These are phyloP conservation scores for Sphaceloma murrayae DNA, from an alignment of 2,329 filamentous ascomycete genomes.

Conservation along the genomic window DNA sequence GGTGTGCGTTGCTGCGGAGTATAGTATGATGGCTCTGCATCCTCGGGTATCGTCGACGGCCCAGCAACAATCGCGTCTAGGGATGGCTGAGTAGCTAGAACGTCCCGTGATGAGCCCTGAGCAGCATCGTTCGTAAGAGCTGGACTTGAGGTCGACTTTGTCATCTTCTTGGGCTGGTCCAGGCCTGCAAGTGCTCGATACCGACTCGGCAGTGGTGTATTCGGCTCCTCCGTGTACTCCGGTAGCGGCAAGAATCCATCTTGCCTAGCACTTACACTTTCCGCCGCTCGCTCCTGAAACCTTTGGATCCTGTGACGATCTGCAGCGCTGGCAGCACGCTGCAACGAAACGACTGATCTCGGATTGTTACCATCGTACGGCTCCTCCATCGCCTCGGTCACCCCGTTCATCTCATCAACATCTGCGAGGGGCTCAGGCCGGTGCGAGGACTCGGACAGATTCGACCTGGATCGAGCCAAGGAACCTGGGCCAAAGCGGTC, in stretches of 20 bases:
- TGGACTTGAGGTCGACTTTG: constrained; percentile 6
- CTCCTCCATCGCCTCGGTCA: constrained; percentile 26
- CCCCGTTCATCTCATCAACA: constrained; percentile 26
- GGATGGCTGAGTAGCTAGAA: background rate
- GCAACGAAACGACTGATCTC: constrained; percentile 27
- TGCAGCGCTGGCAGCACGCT: constrained; percentile 49
- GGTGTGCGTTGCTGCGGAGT: background rate
- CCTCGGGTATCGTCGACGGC: constrained; percentile 11
- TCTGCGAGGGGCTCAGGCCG: constrained; percentile 24
- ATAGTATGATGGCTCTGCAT: constrained; percentile 16
- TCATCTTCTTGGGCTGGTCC: constrained; percentile 22
- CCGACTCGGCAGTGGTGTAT: constrained; percentile 30
- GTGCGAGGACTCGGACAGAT: constrained; percentile 16
- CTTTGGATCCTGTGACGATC: constrained; percentile 59
- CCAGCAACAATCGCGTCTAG: constrained; percentile 16
- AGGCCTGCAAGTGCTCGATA: constrained; percentile 31
- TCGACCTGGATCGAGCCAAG: constrained; percentile 13
- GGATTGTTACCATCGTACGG: constrained; percentile 29
- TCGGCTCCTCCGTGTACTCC: constrained; percentile 57
- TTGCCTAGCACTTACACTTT: constrained; percentile 50
- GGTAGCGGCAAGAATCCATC: constrained; percentile 77
- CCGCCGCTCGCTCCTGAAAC: constrained; percentile 44
- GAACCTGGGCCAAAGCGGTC: constrained; percentile 9
- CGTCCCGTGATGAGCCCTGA: background rate
- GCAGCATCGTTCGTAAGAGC: constrained; percentile 1